These are phyloP conservation scores for Chondrostereum purpureum DNA, from an alignment of 1,284 basidiomycete genomes.

Conservation along the genomic window DNA sequence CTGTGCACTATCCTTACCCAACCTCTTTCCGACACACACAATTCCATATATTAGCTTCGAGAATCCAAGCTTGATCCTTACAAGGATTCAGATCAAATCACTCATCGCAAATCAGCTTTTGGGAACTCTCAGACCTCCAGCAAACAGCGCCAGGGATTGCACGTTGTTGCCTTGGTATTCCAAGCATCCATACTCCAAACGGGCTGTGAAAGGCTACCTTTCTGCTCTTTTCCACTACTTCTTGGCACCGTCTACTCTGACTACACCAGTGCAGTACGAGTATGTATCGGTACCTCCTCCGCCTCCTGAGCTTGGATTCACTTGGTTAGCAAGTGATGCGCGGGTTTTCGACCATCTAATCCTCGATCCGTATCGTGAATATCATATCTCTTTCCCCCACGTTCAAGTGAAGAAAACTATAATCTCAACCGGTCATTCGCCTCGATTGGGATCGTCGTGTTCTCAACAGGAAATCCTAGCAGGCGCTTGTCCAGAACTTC, in stretches of 20 bases:
- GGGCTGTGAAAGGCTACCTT: slow-evolving; percentile 1
- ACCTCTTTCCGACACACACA: background rate
- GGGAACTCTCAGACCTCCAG: background rate
- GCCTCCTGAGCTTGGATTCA: background rate
- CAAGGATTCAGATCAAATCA: background rate
- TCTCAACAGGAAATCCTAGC: slow-evolving; percentile 1
- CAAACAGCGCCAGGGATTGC: background rate
- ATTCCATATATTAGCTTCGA: background rate
- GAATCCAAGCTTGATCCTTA: background rate
- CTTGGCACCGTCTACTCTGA: background rate
- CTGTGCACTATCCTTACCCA: slow-evolving; percentile 1
- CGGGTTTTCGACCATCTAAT: background rate
- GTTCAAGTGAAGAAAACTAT: background rate
- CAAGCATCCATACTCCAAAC: background rate
- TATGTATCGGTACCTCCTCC: background rate
- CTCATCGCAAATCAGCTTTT: slow-evolving; percentile 2
- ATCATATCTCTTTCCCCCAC: background rate
- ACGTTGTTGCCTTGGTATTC: slow-evolving; percentile 1
- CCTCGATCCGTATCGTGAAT: background rate
- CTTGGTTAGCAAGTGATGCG: background rate
- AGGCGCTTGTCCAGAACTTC: slow-evolving; percentile 3
- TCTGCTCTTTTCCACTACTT: slow-evolving; percentile 1
- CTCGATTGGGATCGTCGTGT: background rate
- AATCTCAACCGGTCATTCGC: background rate
- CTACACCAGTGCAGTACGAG: background rate